These are phyloP conservation scores for Ilex aquifolium DNA, from an alignment of 257 asterid species.

Conservation along the genomic window DNA sequence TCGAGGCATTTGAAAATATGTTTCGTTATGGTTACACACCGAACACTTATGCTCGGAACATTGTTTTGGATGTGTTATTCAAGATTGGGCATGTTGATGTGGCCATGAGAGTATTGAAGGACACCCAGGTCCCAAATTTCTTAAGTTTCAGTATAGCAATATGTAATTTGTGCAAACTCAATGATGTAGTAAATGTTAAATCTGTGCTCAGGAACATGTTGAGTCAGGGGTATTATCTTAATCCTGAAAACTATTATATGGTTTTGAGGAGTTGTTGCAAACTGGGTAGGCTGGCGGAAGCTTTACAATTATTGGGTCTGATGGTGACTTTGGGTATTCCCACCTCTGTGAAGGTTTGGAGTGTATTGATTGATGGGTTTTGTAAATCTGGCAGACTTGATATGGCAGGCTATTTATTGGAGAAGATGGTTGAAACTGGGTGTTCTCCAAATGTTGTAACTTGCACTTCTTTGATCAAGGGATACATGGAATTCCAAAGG, in stretches of 20 bases:
- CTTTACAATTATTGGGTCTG: slow-evolving; percentile 51
- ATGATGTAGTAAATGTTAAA: slow-evolving; percentile 36
- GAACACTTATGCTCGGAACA: slow-evolving; percentile 50
- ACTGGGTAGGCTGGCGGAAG: slow-evolving; percentile 37
- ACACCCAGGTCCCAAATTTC: slow-evolving; percentile 52
- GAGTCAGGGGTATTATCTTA: slow-evolving; percentile 50
- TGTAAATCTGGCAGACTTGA: slow-evolving; percentile 52
- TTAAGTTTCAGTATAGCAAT: slow-evolving; percentile 57
- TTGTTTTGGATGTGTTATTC: slow-evolving; percentile 56
- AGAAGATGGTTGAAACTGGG: slow-evolving; percentile 54
- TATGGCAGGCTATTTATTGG: slow-evolving; percentile 40
- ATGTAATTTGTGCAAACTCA: slow-evolving; percentile 60
- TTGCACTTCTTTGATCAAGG: slow-evolving; percentile 64
- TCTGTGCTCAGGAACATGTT: slow-evolving; percentile 40
- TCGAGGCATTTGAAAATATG: slow-evolving; percentile 52
- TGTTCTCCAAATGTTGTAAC: slow-evolving; percentile 60
- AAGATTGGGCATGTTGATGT: slow-evolving; percentile 37
- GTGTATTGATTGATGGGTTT: slow-evolving; percentile 50
- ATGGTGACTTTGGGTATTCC: slow-evolving; percentile 58
- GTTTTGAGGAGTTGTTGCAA: slow-evolving; percentile 62
- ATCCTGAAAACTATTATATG: slow-evolving; percentile 42
- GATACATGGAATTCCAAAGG: slow-evolving; percentile 43
- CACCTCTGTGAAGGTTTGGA: slow-evolving; percentile 46
- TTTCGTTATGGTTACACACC: slow-evolving; percentile 45
- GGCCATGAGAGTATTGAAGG: slow-evolving; percentile 50